Percentiles rank a stretch among this genome's conserved stretches.
phyloP scores from a whole-genome alignment of 345 rosid species.

The Euphorbia pulcherrima region DNA sequence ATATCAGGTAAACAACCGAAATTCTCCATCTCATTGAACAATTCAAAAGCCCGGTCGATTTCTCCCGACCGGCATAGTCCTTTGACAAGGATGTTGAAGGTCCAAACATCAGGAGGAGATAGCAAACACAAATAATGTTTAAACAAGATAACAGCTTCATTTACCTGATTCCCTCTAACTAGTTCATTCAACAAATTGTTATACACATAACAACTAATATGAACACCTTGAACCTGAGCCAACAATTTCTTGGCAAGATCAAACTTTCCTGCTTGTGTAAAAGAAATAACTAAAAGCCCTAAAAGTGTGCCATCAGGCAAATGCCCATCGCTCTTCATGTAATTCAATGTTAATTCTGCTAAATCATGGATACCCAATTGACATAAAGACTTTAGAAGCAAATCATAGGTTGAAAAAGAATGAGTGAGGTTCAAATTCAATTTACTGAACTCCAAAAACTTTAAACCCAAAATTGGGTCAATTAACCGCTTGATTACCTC shows the following conservation, averaged over 20 bases:
- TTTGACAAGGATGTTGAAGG: conserved; percentile 67
- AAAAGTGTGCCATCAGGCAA: conserved; percentile 39
- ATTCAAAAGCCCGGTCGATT: conserved; percentile 46
- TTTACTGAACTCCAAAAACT: conserved; percentile 67
- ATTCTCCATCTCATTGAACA: conserved; percentile 48
- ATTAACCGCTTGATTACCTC: conserved; percentile 60
- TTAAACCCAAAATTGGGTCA: conserved; percentile 50
- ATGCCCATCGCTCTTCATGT: conserved; percentile 71
- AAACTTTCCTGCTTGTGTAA: conserved; percentile 41
- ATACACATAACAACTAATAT: conserved; percentile 31
- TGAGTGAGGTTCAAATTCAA: conserved; percentile 46
- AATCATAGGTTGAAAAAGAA: conserved; percentile 52
- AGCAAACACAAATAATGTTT: conserved; percentile 40
- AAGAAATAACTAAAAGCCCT: conserved; percentile 49
- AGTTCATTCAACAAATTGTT: conserved; percentile 56
- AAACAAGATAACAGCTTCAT: conserved; percentile 55
- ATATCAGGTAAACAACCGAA: conserved; percentile 62
- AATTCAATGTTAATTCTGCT: conserved; percentile 44
- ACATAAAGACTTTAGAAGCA: conserved; percentile 58
- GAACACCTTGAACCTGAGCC: conserved; percentile 36
- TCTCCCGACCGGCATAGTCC: conserved; percentile 58
- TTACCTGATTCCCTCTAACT: conserved; percentile 46
- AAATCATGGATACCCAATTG: conserved; percentile 52
- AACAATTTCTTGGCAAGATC: conserved; percentile 48
- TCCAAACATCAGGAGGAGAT: conserved; percentile 53